These are phyloP conservation scores for Neocatenulostroma microsporum DNA, from an alignment of 2,329 filamentous ascomycete genomes.

Conservation along the genomic window DNA sequence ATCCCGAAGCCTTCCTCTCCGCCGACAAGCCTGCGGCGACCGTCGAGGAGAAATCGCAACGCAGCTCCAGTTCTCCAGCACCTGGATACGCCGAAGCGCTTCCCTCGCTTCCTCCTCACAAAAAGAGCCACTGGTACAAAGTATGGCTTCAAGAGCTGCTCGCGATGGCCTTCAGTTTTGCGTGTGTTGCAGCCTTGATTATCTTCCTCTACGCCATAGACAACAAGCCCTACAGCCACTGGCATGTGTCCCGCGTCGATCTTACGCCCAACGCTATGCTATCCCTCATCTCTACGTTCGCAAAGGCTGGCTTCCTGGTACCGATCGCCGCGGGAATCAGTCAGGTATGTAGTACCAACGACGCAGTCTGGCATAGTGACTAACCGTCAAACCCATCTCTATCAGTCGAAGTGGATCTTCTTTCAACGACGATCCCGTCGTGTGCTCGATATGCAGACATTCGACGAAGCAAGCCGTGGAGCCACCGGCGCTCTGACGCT, in stretches of 20 bases:
- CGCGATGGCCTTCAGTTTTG: background rate
- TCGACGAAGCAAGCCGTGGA: background rate
- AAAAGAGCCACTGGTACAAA: no score
- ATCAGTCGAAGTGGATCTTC: conserved; percentile 15
- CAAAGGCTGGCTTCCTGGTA: conserved; percentile 10
- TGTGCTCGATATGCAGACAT: background rate
- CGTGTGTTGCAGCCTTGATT: background rate
- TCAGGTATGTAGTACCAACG: no score
- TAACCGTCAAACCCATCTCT: no score
- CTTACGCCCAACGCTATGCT: conserved; percentile 13
- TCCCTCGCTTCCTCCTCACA: no score
- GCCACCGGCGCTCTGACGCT: background rate
- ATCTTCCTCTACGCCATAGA: background rate
- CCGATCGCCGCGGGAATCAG: conserved; percentile 11
- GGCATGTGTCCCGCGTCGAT: background rate
- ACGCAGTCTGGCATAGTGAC: no score
- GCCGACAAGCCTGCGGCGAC: no score
- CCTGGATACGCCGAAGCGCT: no score
- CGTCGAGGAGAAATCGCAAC: no score
- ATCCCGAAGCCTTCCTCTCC: no score
- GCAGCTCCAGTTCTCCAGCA: no score
- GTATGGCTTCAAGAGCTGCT: background rate
- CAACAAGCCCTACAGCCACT: background rate
- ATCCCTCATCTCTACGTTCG: conserved; percentile 5
- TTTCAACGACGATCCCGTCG: conserved; percentile 4